phyloP scores from a whole-genome alignment of 768 basidiomycete species.

The Gymnopilus dilepis region DNA sequence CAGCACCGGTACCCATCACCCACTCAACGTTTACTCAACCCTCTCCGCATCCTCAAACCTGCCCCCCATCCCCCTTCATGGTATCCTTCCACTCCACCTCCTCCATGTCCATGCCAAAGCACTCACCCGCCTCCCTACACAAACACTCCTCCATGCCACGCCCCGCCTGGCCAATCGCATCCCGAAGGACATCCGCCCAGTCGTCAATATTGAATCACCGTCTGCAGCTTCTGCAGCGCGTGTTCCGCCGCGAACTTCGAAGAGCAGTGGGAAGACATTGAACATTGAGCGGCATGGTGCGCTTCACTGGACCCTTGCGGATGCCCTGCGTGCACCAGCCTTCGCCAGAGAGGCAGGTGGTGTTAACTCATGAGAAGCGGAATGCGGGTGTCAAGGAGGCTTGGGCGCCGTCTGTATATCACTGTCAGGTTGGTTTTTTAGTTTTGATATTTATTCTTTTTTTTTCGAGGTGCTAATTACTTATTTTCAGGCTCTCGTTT shows the following conservation, averaged over 20 bases:
- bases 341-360: constrained; percentile 86
- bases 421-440: constrained; percentile 60
- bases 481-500: constrained; percentile 69
- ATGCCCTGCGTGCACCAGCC: constrained; percentile 87
- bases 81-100: constrained; percentile 78
- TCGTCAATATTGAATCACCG: constrained; percentile 67
- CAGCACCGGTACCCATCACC: too few relatives aligned
- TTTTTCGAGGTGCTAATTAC: background rate
- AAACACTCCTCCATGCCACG: constrained; percentile 68
- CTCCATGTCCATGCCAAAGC: constrained; percentile 68
- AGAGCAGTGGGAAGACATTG: constrained; percentile 74
- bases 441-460: background rate
- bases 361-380: too few relatives aligned
- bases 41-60: constrained; percentile 81
- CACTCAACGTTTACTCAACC: too few relatives aligned
- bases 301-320: constrained; percentile 73
- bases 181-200: constrained; percentile 71
- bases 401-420: constrained; percentile 62
- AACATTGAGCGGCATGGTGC: constrained; percentile 69
- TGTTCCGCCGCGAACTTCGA: constrained; percentile 68
- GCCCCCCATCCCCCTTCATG: constrained; percentile 72
- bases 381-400: constrained; percentile 26
- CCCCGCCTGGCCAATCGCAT: constrained; percentile 70
- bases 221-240: constrained; percentile 58
- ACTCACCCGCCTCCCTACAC: constrained; percentile 59